Evolutionary conservation across 2,329 filamentous ascomycete genomes (phyloP), one percentile per base, ranked within the genome.

Genomic region (Phialophora macrospora): DNA sequence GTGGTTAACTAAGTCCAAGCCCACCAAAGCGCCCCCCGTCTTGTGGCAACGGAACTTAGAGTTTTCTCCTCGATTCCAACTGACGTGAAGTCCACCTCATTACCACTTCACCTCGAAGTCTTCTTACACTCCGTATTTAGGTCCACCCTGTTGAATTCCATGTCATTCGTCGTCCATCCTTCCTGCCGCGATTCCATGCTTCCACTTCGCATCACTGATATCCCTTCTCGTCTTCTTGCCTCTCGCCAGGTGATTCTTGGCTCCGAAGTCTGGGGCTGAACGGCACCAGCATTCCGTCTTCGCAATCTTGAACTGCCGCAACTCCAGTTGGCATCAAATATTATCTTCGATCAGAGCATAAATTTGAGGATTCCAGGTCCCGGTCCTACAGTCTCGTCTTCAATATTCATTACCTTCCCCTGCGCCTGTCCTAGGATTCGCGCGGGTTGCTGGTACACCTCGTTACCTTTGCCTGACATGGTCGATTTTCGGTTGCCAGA

Each of bases 401-500:
- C 20, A 17, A 17, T 3, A 51, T 17, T 17, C 38, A 8, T n/a
- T n/a, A 44, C 17, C 38, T n/a, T 44, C 17, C 6, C 17, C 17
- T 44, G 38, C 14, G 5, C 17, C 17, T 44, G 17, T 5, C 38
- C 38, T 20, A n/a, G 7, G 38, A 7, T 8, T n/a, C 17, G 38
- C 38, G 38, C 38, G 17, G 38, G 2, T 17, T 44, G 38, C 38
- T 7, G 38, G n/a, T n/a, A 44, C 38, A 6, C 38, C 38, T n/a
- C 17, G 7, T n/a, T 44, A 3, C 7, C 38, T 44, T 58, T 22
- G 38, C 59, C 59, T 48, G 30, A 44, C 58, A 51, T 61, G 52
- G 46, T 28, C 52, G 38, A 58, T 28, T 41, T 38, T 22, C 28
- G 20, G 3, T 58, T 46, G 44, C 38, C 44, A 49, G 52, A 41